These are phyloP conservation scores for Sarcocystis neurona DNA, from an alignment of 169 alveolate genomes.

Conservation along the genomic window DNA sequence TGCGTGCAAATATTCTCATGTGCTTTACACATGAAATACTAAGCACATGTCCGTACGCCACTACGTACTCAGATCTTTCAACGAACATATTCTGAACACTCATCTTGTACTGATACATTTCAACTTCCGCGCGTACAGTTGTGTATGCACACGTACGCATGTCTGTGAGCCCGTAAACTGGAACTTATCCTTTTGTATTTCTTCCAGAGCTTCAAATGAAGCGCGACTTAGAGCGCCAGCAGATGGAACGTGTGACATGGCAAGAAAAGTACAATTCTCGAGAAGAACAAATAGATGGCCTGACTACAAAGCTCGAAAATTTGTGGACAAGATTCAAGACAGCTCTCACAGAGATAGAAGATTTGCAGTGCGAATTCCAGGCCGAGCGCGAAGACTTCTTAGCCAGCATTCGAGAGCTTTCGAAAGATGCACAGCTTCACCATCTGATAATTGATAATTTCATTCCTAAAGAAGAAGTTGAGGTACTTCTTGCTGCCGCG, in stretches of 20 bases:
- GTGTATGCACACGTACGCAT: too few species aligned
- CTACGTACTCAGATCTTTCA: too few species aligned
- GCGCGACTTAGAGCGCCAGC: slow-evolving; percentile 59
- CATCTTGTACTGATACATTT: too few species aligned
- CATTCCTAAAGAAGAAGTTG: slow-evolving; percentile 77
- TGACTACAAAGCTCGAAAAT: slow-evolving; percentile 64
- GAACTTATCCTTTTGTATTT: not conserved
- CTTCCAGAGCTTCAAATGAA: slow-evolving; percentile 51
- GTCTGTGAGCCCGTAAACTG: not conserved
- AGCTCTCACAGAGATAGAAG: slow-evolving; percentile 77
- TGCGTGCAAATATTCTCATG: too few species aligned
- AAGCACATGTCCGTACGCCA: too few species aligned
- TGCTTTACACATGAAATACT: too few species aligned
- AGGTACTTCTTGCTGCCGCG: not conserved
- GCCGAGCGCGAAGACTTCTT: slow-evolving; percentile 79
- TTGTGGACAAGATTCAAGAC: slow-evolving; percentile 74
- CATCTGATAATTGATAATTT: slow-evolving; percentile 74
- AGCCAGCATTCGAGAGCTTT: slow-evolving; percentile 76
- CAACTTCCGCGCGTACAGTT: too few species aligned
- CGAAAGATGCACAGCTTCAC: slow-evolving; percentile 75
- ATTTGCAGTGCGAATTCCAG: slow-evolving; percentile 77
- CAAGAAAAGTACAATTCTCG: slow-evolving; percentile 68
- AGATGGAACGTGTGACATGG: slow-evolving; percentile 64
- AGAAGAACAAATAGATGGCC: slow-evolving; percentile 66
- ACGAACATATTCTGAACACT: too few species aligned